Evolutionary conservation across 345 rosid species (phyloP), one percentile per base, ranked within the genome.

Genomic region (Cardamine occulta): DNA sequence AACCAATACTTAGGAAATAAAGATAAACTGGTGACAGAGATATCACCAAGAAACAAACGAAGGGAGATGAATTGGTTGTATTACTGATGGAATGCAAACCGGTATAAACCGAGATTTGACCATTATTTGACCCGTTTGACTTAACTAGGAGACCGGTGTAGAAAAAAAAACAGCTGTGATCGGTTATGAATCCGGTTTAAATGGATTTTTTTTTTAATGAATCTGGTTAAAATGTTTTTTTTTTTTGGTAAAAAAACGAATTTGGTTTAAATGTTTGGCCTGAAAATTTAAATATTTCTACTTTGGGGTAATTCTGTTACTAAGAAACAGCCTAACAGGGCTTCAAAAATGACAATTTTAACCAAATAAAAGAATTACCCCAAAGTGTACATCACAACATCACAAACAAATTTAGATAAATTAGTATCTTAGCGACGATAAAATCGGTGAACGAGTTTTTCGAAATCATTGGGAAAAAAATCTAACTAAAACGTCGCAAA

Each of bases 61-160:
- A 32, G 9, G 66, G 31, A 29, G 8, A 44, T 3, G 21, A 19
- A 58, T 9, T 18, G 14, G 31, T 57, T 70, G 24, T 23, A 32
- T 9, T 42, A 31, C 49, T 34, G 29, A 11, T 21, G 28, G 17
- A 34, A 12, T 5, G 31, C 26, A 47, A 66, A 74, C 59, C 73
- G 60, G 40, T 17, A 34, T 42, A 13, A 70, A 51, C 73, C 73
- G 54, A 44, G 4, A 5, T 35, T n/a, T 64, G 76, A 70, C 58
- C 65, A 24, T 6, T 8, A 28, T 18, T 57, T 75, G 61, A 57
- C 61, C 34, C 15, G 1, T 59, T 66, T 66, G 59, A 74, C 66
- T 45, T 57, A 34, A n/a, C 0, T 8, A 42, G 1, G n/a, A 73
- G n/a, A 73, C 55, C 23, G 53, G 2, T 39, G 63, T 34, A 0